Evolutionary conservation across 169 alveolate genomes (phyloP).

Genomic region (Eimeria acervulina): DNA sequence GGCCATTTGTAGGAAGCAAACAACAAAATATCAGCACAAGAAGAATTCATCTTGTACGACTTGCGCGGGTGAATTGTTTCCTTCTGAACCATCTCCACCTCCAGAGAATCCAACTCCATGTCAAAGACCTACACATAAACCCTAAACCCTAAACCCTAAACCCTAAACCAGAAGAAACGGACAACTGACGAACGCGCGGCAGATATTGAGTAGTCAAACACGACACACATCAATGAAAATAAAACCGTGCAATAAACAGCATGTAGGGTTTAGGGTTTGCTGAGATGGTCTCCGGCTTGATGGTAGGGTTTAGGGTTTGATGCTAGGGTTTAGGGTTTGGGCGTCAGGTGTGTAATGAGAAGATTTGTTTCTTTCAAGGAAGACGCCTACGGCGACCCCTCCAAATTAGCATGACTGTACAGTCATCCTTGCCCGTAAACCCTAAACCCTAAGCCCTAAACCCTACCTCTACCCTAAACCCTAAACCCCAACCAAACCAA

Average conservation of each 20-base stretch:
- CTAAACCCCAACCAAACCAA: background rate
- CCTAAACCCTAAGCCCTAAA: slow-evolving; percentile 22
- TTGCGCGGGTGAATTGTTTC: slow-evolving; percentile 99
- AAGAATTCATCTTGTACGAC: slow-evolving; percentile 99
- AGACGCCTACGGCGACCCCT: slow-evolving; percentile 3
- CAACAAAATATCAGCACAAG: slow-evolving; percentile 99
- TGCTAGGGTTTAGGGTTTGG: background rate
- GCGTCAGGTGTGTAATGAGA: slow-evolving; percentile 41
- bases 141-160: slow-evolving; percentile 23
- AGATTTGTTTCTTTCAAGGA: slow-evolving; percentile 44
- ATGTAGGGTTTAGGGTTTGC: background rate
- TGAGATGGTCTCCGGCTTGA: background rate
- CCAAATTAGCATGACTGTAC: slow-evolving; percentile 63
- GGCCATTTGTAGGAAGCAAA: slow-evolving; percentile 99
- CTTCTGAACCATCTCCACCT: slow-evolving; percentile 99
- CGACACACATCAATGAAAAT: background rate
- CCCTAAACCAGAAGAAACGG: background rate
- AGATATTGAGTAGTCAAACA: too few relatives aligned
- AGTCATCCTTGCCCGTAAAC: slow-evolving; percentile 30
- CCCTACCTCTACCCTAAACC: background rate
- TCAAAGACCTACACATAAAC: slow-evolving; percentile 95
- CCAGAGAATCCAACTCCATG: slow-evolving; percentile 98
- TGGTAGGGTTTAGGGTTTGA: too few relatives aligned
- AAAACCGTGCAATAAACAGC: background rate
- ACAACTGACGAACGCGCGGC: too few relatives aligned